phyloP scores from a whole-genome alignment of 352 stramenopile genomes.

The Phytophthora sansomeana region DNA sequence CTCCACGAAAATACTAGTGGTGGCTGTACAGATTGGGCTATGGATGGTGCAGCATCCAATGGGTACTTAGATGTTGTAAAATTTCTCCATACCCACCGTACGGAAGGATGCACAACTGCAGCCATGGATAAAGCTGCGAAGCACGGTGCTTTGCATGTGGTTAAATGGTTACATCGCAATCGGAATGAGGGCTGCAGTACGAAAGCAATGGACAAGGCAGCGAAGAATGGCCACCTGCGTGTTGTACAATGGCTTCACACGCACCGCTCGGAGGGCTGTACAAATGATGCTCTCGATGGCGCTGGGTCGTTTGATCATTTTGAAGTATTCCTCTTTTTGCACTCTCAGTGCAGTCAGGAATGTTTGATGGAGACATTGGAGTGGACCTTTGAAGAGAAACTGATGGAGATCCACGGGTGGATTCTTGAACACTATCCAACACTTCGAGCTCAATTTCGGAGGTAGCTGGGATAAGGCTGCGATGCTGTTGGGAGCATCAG shows the following conservation, averaged over 20 bases:
- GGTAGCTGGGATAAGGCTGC: no score
- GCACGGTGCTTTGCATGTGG: background rate
- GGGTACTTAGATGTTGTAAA: conserved; percentile 9
- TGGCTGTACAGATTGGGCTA: conserved; percentile 4
- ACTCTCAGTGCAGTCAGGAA: no score
- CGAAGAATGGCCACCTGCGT: background rate
- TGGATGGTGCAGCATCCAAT: conserved; percentile 8
- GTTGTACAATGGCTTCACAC: conserved; percentile 2
- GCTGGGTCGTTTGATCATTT: no score
- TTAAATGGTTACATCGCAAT: conserved; percentile 5
- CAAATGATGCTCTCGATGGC: no score
- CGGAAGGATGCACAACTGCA: conserved; percentile 1
- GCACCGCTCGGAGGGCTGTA: conserved; percentile 5
- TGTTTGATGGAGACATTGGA: no score
- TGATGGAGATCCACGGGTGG: no score
- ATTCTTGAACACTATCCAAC: no score
- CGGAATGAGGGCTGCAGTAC: conserved; percentile 1
- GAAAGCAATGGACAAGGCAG: background rate
- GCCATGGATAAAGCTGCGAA: background rate
- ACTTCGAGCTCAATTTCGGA: no score
- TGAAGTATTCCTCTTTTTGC: no score
- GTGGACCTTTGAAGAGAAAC: no score
- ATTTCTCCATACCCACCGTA: conserved; percentile 12
- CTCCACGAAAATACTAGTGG: conserved; percentile 21
- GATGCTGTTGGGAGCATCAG: no score